Evolutionary conservation across 495 filamentous ascomycete genomes (phyloP), one percentile per base, ranked within the genome.

Genomic region (Cercophora sp.): DNA sequence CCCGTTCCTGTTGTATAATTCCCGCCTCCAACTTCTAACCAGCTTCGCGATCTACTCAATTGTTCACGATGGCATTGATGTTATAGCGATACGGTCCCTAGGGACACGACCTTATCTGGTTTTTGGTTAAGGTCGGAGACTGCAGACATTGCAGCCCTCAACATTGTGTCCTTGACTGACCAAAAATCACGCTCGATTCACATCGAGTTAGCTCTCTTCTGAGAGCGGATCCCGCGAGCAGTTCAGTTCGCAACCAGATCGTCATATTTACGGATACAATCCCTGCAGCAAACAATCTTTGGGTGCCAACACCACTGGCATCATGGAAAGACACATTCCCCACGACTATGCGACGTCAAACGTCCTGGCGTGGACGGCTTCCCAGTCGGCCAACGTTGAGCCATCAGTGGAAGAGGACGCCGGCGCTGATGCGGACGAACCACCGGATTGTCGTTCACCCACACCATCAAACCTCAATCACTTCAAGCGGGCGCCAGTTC

Each of bases 31-130:
- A 59, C 51, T 42, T 44, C 27, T 32, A n/a, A 47, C 32, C 48
- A 22, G 27, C 11, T 23, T 25, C 23, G 19, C 43, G 52, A 43
- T 67, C 48, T 16, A 80, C n/a, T n/a, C n/a, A n/a, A n/a, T n/a
- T n/a, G n/a, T n/a, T n/a, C 6, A 13, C 29, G 29, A 32, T 80
- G 77, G 59, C 61, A 57, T 54, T 65, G 37, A 63, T 57, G 54
- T 81, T 79, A 81, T 81, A 81, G 75, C 78, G 66, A 63, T 55
- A 65, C 75, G 67, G 76, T 80, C 75, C 76, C 63, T 74, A 78
- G 76, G 78, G 77, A 78, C 77, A 71, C 60, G 61, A 58, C 47
- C 50, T 64, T 56, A 49, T 55, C 54, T 58, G 54, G 62, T 57
- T 63, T 52, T 56, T 50, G 52, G 63, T 61, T 57, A 58, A 63